phyloP scores from a whole-genome alignment of 1,284 basidiomycete species.

The Leucoagaricus sp. region DNA sequence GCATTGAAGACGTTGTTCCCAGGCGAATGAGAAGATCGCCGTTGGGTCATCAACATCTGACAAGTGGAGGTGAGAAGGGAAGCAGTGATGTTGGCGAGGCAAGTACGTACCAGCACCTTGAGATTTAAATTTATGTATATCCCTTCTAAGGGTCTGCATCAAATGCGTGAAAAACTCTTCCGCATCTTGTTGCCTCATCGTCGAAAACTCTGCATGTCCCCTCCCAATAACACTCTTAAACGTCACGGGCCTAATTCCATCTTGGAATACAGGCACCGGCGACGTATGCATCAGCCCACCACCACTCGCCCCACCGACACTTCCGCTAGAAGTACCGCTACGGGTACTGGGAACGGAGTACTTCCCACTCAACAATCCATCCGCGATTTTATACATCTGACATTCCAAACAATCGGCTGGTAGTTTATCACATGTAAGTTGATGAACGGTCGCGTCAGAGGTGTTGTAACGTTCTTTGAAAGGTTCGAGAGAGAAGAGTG shows the following conservation, averaged over 20 bases:
- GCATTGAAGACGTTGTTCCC: constrained; percentile 89
- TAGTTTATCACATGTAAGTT: constrained; percentile 55
- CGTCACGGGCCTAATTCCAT: constrained; percentile 80
- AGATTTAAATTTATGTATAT: constrained; percentile 54
- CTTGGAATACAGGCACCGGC: constrained; percentile 74
- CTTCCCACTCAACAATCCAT: constrained; percentile 91
- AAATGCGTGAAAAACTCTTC: constrained; percentile 94
- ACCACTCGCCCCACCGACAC: not conserved
- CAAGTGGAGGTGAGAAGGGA: not conserved
- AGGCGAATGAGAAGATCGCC: constrained; percentile 75
- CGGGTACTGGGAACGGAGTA: constrained; percentile 70
- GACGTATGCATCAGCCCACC: constrained; percentile 28
- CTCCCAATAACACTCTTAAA: constrained; percentile 93
- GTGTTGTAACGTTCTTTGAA: constrained; percentile 75
- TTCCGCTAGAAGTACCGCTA: not conserved
- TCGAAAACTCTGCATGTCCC: constrained; percentile 93
- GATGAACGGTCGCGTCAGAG: not conserved
- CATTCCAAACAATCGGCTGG: constrained; percentile 92
- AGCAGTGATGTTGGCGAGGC: not conserved
- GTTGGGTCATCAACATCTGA: constrained; percentile 57
- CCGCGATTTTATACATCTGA: constrained; percentile 91
- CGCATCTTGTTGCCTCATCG: constrained; percentile 97
- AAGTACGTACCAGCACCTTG: constrained; percentile 27
- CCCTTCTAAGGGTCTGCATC: constrained; percentile 67
- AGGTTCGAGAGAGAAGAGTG: constrained; percentile 77